Base-by-base conservation (phyloP, 768 basidiomycete species). In the Lyophyllum atratum region DNA sequence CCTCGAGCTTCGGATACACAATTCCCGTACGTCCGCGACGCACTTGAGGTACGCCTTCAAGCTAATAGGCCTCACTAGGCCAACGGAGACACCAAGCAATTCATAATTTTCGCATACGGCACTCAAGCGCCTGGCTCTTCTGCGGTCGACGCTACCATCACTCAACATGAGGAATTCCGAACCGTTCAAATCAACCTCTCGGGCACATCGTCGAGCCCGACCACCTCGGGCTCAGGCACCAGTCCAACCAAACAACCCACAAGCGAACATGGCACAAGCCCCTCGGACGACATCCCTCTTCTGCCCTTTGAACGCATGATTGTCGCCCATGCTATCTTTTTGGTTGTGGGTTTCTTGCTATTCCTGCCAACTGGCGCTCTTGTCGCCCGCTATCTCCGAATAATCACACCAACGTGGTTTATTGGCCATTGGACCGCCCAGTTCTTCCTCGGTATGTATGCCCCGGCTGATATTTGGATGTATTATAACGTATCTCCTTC, bases 81-180 rank as follows among this genome's bases (percentile, higher is more conserved):
- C 7, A 77, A 80, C 51, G 55, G 62, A 54, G 74, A 76, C 59
- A 74, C 68, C 6, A 71, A 59, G 21, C 79, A 78, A 60, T 52
- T 66, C 9, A 62, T 90, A 55, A 87, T 92, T 46, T 90, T 76
- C 70, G 88, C 87, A 4, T 85, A 81, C 62, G 79, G 83, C 14
- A 70, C 66, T 4, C 70, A 64, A 1, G 76, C 78, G 21, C 89
- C 89, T 4, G 67, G 65, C n/a, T 77, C 77, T 15, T 69, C 76
- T 0, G 76, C 78, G 0, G 61, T 58, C 1, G 72, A 80, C 58
- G 85, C 86, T 0, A 61, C 64, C 3, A 64, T 90, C 19, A 31
- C 59, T 15, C 74, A 81, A 59, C 87, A 90, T 65, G 21, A 70
- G n/a, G 75, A 76, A 24, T 70, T 65, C 22, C 83, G 84, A 4